Evolutionary conservation across 1,284 basidiomycete species (phyloP), one percentile per base, ranked within the genome.

Genomic region (Cryptococcus sp.): DNA sequence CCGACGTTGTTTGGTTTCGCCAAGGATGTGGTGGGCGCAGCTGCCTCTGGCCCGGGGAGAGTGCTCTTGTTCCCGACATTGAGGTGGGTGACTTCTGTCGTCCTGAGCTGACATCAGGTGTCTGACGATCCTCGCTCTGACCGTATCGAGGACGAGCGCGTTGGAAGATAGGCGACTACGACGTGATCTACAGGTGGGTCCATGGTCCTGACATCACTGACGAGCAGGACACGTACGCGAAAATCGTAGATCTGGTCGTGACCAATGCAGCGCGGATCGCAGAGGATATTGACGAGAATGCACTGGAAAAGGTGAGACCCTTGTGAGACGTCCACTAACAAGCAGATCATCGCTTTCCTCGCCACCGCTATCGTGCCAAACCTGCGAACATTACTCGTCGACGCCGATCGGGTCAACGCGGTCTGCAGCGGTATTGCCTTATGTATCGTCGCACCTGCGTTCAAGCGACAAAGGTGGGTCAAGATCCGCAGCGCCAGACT

Each of bases 141-240:
- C 65, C 6, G 83, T 98, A 16, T 86, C 89, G 2, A 89, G 91
- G 69, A 94, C 92, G 0, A 87, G 88, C 3, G 90, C 91, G 0
- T 83, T 95, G 73, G 95, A 98, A 60, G 95, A 99, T 76, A 84
- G 87, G 19, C 84, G 90, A 20, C 81, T 93, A 55, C 85, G 90
- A n/a, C 89, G 92, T 69, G 95, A 99, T 61, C 80, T 98, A 17
- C 93, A 95, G 81, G 42, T 45, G 22, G 15, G n/a, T n/a, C 42
- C 5, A 15, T 15, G 16, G 8, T 15, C 6, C 5, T 45, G 42
- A 35, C 31, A 8, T 45, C 8, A n/a, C 42, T n/a, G 42, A 45
- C 22, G 31, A 19, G 11, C 88, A 86, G 65, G 95, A 99, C 60
- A 87, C 85, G 0, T 94, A 90, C 69, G 84, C 86, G 44, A 94